phyloP scores from a whole-genome alignment of 129 eudicot species.

The Centaurea solstitialis region DNA sequence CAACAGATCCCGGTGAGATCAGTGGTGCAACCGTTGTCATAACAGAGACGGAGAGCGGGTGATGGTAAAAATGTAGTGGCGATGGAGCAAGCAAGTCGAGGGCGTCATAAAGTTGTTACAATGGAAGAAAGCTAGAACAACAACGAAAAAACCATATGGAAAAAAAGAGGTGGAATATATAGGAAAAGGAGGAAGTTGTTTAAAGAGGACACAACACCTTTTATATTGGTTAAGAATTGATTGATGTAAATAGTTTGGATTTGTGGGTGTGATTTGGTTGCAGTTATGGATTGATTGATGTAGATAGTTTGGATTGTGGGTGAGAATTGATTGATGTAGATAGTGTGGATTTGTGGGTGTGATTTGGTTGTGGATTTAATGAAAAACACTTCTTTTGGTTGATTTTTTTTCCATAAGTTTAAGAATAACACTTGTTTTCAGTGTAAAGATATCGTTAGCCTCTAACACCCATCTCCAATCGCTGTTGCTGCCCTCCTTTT shows the following conservation, averaged over 20 bases:
- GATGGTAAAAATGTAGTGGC: conserved; percentile 68
- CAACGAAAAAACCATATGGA: conserved; percentile 65
- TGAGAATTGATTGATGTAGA: too few relatives aligned
- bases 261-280: too few relatives aligned
- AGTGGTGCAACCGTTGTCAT: conserved; percentile 29
- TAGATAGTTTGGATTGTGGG: too few relatives aligned
- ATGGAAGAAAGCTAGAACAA: conserved; percentile 61
- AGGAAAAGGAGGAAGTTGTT: conserved; percentile 50
- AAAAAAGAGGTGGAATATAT: conserved; percentile 86
- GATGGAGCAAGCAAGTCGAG: conserved; percentile 81
- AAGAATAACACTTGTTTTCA: not conserved
- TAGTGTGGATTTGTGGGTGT: too few relatives aligned
- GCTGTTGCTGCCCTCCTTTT: too few relatives aligned
- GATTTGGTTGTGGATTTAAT: conserved; percentile 19
- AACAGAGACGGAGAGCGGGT: conserved; percentile 47
- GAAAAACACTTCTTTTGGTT: conserved; percentile 3
- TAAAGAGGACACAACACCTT: not conserved
- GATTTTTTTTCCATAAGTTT: not conserved
- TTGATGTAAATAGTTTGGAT: too few relatives aligned
- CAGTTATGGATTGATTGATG: too few relatives aligned
- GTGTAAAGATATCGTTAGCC: too few relatives aligned
- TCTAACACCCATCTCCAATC: too few relatives aligned
- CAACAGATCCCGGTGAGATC: conserved; percentile 38
- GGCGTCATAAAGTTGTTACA: conserved; percentile 58
- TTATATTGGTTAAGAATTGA: too few relatives aligned